Conservation (phyloP, 371 early-diverging fungal genomes). For the Syncephalastrum contaminatum region DNA sequence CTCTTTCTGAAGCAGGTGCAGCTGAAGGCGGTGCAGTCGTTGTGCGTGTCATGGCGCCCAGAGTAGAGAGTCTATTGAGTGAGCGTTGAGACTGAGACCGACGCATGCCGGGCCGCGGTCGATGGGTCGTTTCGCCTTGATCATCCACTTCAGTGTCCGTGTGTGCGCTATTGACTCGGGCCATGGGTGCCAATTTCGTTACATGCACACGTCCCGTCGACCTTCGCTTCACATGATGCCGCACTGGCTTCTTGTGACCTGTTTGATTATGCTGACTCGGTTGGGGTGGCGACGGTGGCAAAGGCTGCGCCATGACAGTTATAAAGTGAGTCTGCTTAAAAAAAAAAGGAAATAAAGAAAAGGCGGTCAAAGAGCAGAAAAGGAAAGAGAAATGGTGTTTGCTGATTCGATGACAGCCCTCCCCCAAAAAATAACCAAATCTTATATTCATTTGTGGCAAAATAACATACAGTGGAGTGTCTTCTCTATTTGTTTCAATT, state of each 20-base stretch:
- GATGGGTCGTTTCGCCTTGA: constrained; percentile 7
- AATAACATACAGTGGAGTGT: too few relatives aligned
- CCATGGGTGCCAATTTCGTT: constrained; percentile 46
- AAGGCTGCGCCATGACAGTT: constrained; percentile 9
- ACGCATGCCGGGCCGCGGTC: constrained; percentile 28
- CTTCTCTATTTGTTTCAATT: constrained; percentile 8
- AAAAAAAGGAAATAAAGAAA: too few relatives aligned
- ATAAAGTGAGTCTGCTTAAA: too few relatives aligned
- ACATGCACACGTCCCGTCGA: constrained; percentile 51
- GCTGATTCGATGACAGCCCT: too few relatives aligned
- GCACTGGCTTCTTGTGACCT: constrained; percentile 29
- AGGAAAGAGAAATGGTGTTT: too few relatives aligned
- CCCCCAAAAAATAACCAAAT: too few relatives aligned
- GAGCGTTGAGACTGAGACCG: constrained; percentile 42
- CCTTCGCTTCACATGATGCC: constrained; percentile 50
- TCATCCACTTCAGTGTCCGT: constrained; percentile 30
- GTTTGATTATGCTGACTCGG: constrained; percentile 2
- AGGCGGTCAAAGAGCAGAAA: too few relatives aligned
- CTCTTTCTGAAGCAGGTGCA: too few relatives aligned
- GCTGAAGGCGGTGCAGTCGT: constrained; percentile 15
- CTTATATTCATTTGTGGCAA: too few relatives aligned
- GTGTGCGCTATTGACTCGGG: constrained; percentile 26
- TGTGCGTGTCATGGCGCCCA: constrained; percentile 12
- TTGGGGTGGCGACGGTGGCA: constrained; percentile 11
- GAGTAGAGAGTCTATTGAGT: constrained; percentile 13